Conservation (phyloP, 2,329 filamentous ascomycete species). For the Fusarium coicis region DNA sequence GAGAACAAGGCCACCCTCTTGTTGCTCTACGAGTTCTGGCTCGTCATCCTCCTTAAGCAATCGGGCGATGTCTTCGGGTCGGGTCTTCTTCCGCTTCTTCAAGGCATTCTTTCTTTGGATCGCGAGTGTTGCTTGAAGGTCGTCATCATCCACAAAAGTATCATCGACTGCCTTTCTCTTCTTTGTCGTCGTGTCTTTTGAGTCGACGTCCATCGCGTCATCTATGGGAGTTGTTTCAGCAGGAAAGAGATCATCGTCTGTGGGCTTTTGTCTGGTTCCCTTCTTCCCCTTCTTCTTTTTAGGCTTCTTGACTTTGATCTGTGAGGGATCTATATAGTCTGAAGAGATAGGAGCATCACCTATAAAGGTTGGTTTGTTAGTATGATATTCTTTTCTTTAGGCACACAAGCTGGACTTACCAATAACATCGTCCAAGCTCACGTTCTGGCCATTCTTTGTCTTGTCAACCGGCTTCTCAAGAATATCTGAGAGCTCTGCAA, state of each 20-base stretch:
- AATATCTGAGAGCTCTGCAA: conserved; percentile 69
- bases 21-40: conserved; percentile 53
- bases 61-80: conserved; percentile 87
- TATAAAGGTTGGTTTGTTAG: conserved; percentile 31
- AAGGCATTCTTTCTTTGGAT: conserved; percentile 84
- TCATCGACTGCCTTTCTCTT: conserved; percentile 75
- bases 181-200: conserved; percentile 56
- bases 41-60: conserved; percentile 75
- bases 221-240: conserved; percentile 50
- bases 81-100: conserved; percentile 89
- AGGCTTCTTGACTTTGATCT: conserved; percentile 93
- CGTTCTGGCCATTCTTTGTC: conserved; percentile 71
- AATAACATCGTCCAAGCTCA: conserved; percentile 84
- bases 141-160: conserved; percentile 88
- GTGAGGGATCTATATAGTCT: conserved; percentile 87
- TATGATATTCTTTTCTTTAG: neutral
- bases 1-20: conserved; percentile 78
- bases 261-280: conserved; percentile 74
- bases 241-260: conserved; percentile 70
- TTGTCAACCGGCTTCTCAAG: conserved; percentile 64
- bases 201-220: conserved; percentile 81
- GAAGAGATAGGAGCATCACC: conserved; percentile 62
- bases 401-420: conserved; percentile 50
- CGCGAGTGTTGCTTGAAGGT: conserved; percentile 86
- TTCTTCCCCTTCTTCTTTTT: conserved; percentile 95